Evolutionary conservation across 345 rosid genomes (phyloP), one percentile per base, ranked within the genome.

Genomic region (Passiflora organensis): DNA sequence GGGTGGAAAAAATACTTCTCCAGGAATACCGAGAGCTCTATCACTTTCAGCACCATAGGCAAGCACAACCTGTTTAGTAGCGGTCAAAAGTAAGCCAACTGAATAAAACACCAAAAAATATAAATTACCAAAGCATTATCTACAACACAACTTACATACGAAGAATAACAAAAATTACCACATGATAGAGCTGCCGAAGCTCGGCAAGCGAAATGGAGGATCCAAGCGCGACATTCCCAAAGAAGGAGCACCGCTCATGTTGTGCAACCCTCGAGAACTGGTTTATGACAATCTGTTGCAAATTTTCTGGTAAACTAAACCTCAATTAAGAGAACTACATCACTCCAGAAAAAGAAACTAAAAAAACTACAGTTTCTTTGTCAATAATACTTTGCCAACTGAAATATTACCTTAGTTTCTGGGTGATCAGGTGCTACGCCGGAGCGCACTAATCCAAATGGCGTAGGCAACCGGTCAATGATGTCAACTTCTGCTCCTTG

Each of bases 381-480:
- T n/a, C n/a, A 9, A 14, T 12, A 13, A 8, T 34, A 9, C 2
- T 15, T 48, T 15, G 16, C 39, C 15, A 47, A 19, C 14, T 4
- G 32, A 36, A 6, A 32, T 2, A 18, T 28, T 32, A 12, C 97
- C 95, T 89, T 93, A 6, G 99, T 93, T 56, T 89, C 97, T 1
- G 91, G 91, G 65, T 93, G 99, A 75, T 93, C 99, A 25, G 91
- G 99, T 0, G 99, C 99, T 15, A 93, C 95, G 4, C 95, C 96
- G 0, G 95, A 86, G n/a, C 95, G 85, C 12, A 93, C 99, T 48
- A 93, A 83, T 36, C 99, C 96, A 43, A 76, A 93, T 0, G 96
- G 99, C 14, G 91, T 86, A 0, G 95, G 95, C 62, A 93, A 79
- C 18, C 96, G 85, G 70, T 93, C 99, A 20, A 93, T 75, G 38